Base-by-base conservation (phyloP, 2,329 filamentous ascomycete genomes). In the Trichophyton verrucosum region DNA sequence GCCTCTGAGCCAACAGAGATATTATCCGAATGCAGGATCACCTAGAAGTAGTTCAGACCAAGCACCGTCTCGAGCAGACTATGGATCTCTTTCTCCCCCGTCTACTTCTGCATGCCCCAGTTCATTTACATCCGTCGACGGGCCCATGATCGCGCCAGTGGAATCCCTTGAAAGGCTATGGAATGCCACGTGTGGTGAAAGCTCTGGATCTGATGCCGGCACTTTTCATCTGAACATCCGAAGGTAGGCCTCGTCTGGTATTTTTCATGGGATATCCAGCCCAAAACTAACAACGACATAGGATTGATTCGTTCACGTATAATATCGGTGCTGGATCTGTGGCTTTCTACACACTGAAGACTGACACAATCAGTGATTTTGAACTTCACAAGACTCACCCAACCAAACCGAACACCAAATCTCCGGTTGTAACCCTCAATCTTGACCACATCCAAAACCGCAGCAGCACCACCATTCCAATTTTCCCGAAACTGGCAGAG, bases 401-500 rank as follows among this genome's bases (percentile, higher is more conserved):
- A 1, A 69, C 68, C 3, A 74, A 74, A 27, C 65, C 67, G 15
- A 71, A 72, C 30, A 71, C 71, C 33, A 74, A 69, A 27, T 72
- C 77, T 1, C 74, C 77, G 5, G 73, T 79, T 36, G 74, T 77
- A 67, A 72, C 71, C 30, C 67, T 78, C 9, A 73, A 69, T 20
- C 69, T 79, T 17, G 59, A 60, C 15, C 57, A 63, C 38, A 24
- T 55, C 47, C 53, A 60, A 17, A 76, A 75, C 3, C 71, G 78
- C 8, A 70, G 78, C 1, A 71, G 76, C 0, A 70, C 73, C 27
- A 70, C 40, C 1, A 49, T 59, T 38, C n/a, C 57, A 8, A 42
- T 79, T 49, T 79, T 79, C 64, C 77, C 78, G n/a, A 75, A 76
- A 57, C 67, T 79, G 17, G 78, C 78, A 13, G 77, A 76, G 53